A percentile compares a stretch with the other conserved stretches of the same genome.
Evolutionary conservation across 176 grass and related monocot genomes (phyloP).

Genomic region (Tillandsia leiboldiana): DNA sequence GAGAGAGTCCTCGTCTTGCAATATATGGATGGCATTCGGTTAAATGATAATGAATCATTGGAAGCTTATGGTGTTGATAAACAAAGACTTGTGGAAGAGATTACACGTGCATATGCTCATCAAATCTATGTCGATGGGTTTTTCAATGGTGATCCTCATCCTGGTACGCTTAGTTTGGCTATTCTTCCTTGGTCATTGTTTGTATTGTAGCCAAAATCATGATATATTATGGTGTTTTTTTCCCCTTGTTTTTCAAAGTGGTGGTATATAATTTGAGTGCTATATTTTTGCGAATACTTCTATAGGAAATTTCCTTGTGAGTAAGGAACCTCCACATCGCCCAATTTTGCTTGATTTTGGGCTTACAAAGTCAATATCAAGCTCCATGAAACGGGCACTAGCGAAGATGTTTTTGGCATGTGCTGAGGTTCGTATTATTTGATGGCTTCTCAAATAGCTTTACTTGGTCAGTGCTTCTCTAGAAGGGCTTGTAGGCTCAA

Average conservation of each 20-base stretch:
- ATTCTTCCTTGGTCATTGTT: no score
- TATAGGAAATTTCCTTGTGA: constrained; percentile 94
- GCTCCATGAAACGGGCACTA: constrained; percentile 73
- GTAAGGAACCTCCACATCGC: constrained; percentile 79
- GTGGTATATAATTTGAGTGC: background rate
- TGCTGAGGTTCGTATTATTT: constrained; percentile 52
- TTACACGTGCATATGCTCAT: constrained; percentile 95
- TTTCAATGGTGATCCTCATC: constrained; percentile 97
- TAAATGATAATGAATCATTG: constrained; percentile 70
- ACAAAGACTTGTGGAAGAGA: constrained; percentile 88
- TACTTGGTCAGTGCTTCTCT: background rate
- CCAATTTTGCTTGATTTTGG: constrained; percentile 99
- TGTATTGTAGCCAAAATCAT: constrained; percentile 2
- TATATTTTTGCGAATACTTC: constrained; percentile 10
- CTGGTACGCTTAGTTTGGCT: constrained; percentile 36
- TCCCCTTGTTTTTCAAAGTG: background rate
- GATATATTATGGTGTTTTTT: constrained; percentile 11
- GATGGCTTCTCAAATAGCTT: background rate
- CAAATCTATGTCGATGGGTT: constrained; percentile 97
- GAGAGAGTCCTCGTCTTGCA: constrained; percentile 79
- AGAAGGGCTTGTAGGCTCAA: background rate
- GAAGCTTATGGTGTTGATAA: constrained; percentile 83
- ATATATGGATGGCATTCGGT: constrained; percentile 96
- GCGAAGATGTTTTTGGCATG: constrained; percentile 98
- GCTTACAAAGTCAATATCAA: constrained; percentile 74